Conservation (phyloP, 495 filamentous ascomycete genomes). For the Pyrenula massariospora region DNA sequence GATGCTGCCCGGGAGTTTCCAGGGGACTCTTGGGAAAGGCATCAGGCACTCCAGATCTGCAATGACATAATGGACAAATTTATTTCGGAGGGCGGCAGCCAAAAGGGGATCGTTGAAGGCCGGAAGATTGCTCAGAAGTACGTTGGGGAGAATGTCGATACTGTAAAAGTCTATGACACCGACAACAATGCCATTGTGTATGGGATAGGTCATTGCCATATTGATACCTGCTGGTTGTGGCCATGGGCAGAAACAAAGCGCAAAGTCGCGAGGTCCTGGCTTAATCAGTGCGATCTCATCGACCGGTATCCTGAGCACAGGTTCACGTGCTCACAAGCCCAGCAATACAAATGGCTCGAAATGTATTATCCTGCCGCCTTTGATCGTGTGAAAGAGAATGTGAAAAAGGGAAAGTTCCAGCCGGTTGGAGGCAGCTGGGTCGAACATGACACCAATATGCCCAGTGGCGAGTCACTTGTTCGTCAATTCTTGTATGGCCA, state of each 20-base stretch:
- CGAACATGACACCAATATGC: slow-evolving; percentile 96
- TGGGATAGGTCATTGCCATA: slow-evolving; percentile 92
- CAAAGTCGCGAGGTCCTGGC: slow-evolving; percentile 93
- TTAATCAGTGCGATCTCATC: slow-evolving; percentile 86
- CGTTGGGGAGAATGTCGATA: slow-evolving; percentile 70
- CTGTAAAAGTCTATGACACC: slow-evolving; percentile 69
- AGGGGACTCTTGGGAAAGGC: slow-evolving; percentile 70
- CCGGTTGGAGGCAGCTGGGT: slow-evolving; percentile 97
- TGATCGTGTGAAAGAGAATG: slow-evolving; percentile 80
- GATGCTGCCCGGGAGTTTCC: slow-evolving; percentile 77
- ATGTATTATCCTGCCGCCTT: slow-evolving; percentile 76
- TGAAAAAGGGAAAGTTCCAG: slow-evolving; percentile 83
- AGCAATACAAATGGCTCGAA: slow-evolving; percentile 97
- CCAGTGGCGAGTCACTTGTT: slow-evolving; percentile 85
- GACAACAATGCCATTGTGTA: slow-evolving; percentile 65
- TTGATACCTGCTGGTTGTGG: slow-evolving; percentile 97
- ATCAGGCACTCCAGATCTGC: slow-evolving; percentile 69
- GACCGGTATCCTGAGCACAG: slow-evolving; percentile 90
- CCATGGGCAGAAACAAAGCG: slow-evolving; percentile 98
- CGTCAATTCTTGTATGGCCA: slow-evolving; percentile 95
- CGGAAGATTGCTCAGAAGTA: slow-evolving; percentile 75
- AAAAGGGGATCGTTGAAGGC: slow-evolving; percentile 64
- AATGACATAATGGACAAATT: slow-evolving; percentile 86
- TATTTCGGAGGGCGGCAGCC: slow-evolving; percentile 59
- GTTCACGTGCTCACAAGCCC: slow-evolving; percentile 84